These are phyloP conservation scores for Trichoderma brevicompactum DNA, from an alignment of 2,329 filamentous ascomycete species.

Conservation along the genomic window DNA sequence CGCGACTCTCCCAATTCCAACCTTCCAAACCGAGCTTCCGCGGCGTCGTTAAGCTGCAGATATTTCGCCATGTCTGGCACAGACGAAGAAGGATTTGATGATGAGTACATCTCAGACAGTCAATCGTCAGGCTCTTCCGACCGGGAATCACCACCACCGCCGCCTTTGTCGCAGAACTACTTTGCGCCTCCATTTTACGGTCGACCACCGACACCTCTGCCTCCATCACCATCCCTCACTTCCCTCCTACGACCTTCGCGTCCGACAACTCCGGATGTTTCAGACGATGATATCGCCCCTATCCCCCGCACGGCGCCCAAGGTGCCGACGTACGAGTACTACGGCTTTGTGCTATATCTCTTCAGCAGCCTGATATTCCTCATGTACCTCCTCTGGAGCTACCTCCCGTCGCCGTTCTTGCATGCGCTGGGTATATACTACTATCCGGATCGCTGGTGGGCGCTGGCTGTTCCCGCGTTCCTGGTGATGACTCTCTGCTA, in stretches of 20 bases:
- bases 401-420: slow-evolving; percentile 87
- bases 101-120: slow-evolving; percentile 43
- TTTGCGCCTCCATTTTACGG: slow-evolving; percentile 92
- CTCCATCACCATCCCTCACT: slow-evolving; percentile 89
- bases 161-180: slow-evolving; percentile 57
- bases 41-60: background rate
- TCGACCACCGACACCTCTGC: slow-evolving; percentile 90
- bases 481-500: slow-evolving; percentile 87
- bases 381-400: slow-evolving; percentile 78
- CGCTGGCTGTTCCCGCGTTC: slow-evolving; percentile 86
- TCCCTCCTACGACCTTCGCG: slow-evolving; percentile 87
- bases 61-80: slow-evolving; percentile 38
- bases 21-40: background rate
- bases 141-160: slow-evolving; percentile 49
- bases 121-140: slow-evolving; percentile 41
- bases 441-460: slow-evolving; percentile 98
- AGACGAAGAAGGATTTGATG: slow-evolving; percentile 41
- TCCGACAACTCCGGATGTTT: slow-evolving; percentile 91
- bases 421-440: slow-evolving; percentile 94
- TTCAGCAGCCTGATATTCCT: slow-evolving; percentile 82
- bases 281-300: slow-evolving; percentile 86
- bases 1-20: slow-evolving; percentile 8
- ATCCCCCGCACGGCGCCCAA: slow-evolving; percentile 86
- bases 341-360: slow-evolving; percentile 95
- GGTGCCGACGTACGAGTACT: slow-evolving; percentile 99